phyloP scores from a whole-genome alignment of 2,329 filamentous ascomycete genomes.

The Chrysosporium keratinophilum region DNA sequence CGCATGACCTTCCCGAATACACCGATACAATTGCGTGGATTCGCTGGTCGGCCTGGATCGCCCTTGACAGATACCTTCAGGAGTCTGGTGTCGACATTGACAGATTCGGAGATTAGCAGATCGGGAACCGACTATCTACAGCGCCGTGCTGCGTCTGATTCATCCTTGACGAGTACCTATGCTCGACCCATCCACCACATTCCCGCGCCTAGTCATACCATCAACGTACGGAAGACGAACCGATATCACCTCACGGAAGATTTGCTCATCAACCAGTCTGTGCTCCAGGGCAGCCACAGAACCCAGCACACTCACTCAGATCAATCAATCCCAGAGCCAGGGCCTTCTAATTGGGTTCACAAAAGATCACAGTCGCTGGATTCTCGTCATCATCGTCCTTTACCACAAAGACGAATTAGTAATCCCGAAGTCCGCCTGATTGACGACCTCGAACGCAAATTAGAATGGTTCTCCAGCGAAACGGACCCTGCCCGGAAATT shows the following conservation, averaged over 20 bases:
- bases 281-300: not conserved
- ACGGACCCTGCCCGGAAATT: slow-evolving; percentile 32
- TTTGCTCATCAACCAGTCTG: not conserved
- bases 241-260: too few species aligned
- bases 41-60: slow-evolving; percentile 29
- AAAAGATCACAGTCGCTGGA: not conserved
- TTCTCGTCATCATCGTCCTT: not conserved
- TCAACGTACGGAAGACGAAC: not conserved
- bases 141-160: not conserved
- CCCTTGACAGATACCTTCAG: slow-evolving; percentile 24
- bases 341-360: not conserved
- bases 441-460: slow-evolving; percentile 27
- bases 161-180: not conserved
- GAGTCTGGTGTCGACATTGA: slow-evolving; percentile 16
- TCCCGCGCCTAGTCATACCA: not conserved
- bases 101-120: not conserved
- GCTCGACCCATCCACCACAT: not conserved
- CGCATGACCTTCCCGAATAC: slow-evolving; percentile 20
- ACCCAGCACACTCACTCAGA: not conserved
- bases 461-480: slow-evolving; percentile 32
- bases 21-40: slow-evolving; percentile 14
- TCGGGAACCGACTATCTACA: not conserved
- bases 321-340: not conserved
- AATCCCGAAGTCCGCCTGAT: slow-evolving; percentile 31
- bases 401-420: slow-evolving; percentile 18